These are phyloP conservation scores for Martensiomyces pterosporus DNA, from an alignment of 192 early-diverging fungal genomes.

Conservation along the genomic window DNA sequence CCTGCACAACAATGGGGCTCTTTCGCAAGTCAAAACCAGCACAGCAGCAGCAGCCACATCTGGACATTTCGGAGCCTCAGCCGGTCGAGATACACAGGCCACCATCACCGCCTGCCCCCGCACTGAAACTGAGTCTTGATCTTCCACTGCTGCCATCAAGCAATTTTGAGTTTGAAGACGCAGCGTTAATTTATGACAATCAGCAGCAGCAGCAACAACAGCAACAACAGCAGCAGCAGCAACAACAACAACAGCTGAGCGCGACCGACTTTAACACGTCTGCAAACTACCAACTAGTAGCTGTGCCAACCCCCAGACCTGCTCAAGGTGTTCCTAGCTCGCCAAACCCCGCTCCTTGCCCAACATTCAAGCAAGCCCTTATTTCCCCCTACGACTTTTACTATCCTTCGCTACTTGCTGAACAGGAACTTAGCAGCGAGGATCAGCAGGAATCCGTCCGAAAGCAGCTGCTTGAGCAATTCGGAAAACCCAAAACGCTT, in stretches of 20 bases:
- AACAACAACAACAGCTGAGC: not conserved
- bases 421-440: slow-evolving; percentile 1
- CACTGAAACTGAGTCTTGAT: slow-evolving; percentile 30
- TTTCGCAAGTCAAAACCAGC: slow-evolving; percentile 41
- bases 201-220: not conserved
- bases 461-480: slow-evolving; percentile 4
- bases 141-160: slow-evolving; percentile 13
- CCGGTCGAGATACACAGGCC: not conserved
- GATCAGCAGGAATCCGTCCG: not conserved
- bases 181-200: too few species aligned
- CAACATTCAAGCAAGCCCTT: too few species aligned
- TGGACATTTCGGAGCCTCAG: not conserved
- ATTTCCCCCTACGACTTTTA: slow-evolving; percentile 15
- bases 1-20: slow-evolving; percentile 46
- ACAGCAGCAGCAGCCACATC: too few species aligned
- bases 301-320: too few species aligned
- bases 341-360: too few species aligned
- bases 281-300: too few species aligned
- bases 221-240: not conserved
- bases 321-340: too few species aligned
- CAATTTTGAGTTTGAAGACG: too few species aligned
- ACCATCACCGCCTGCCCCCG: slow-evolving; percentile 8
- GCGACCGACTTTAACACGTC: too few species aligned
- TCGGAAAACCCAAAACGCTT: too few species aligned
- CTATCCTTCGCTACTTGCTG: slow-evolving; percentile 8